Base-by-base conservation (phyloP, 2,329 filamentous ascomycete genomes). In the Pseudocercospora crystallina region DNA sequence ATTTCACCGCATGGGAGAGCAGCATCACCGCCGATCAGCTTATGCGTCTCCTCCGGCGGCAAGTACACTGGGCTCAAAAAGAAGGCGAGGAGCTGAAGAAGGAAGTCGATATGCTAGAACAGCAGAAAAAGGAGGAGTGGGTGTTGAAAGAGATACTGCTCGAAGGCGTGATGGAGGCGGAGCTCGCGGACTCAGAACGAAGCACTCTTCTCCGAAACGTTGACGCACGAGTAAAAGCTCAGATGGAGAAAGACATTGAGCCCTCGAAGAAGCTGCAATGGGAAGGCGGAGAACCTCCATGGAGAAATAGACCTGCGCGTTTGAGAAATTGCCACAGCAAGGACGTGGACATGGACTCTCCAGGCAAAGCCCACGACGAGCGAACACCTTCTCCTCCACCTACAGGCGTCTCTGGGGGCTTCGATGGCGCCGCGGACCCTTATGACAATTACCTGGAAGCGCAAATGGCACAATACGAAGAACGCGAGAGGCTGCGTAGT, bases 111-210 rank as follows among this genome's bases (percentile, higher is more conserved):
- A 73, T 74, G 37, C 79, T 86, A 68, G 87, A 92, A 67, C 80
- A 81, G 32, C 63, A 77, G 10, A 84, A 86, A 69, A 82, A 82
- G 66, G 78, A 83, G 55, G 87, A 90, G 65, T 94, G 89, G 89
- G 73, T 83, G 11, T 83, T 88, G 70, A 92, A 92, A 70, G 88
- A 94, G 70, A 78, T 89, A 29, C 70, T 92, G 13, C 70, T 94
- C n/a, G 82, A 89, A 50, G 88, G 90, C 64, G 79, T 86, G 30
- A 78, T 89, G 60, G 88, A 92, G 67, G 76, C 81, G 31, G 82
- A 85, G 66, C 84, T 85, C 73, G 81, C 84, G 60, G 48, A 53
- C 26, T 63, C 59, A 8, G 53, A 65, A 35, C 60, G 66, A 20
- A 65, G 64, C 17, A 65, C 70, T 11, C 31, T 66, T 2, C 66